A percentile compares a stretch with the other conserved stretches of the same genome.
These are phyloP conservation scores for Fraxinus sp. DNA, from an alignment of 305 asterid species.

Conservation along the genomic window DNA sequence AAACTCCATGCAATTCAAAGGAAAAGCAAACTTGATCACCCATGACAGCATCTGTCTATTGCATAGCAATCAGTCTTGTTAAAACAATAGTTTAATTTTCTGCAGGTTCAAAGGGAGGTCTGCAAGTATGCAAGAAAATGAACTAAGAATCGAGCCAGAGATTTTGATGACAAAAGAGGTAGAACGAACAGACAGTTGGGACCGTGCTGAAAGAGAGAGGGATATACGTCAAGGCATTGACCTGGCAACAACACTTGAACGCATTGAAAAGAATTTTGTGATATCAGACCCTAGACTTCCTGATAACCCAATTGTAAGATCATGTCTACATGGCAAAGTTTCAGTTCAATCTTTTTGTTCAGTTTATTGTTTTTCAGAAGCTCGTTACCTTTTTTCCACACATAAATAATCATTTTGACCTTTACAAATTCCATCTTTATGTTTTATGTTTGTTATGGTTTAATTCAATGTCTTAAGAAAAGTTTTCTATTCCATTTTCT, in stretches of 20 bases:
- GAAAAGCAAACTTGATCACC: not conserved
- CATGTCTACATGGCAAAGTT: not conserved
- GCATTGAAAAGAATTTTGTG: constrained; percentile 97
- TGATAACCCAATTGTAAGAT: constrained; percentile 90
- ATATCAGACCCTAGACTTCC: constrained; percentile 96
- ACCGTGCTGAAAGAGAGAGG: constrained; percentile 77
- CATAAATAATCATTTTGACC: constrained; percentile 11
- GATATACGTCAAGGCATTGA: constrained; percentile 97
- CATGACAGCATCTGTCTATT: not conserved
- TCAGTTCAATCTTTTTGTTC: not conserved
- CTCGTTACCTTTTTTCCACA: not conserved
- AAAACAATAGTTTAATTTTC: constrained; percentile 17
- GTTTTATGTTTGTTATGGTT: not conserved
- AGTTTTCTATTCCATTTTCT: not conserved
- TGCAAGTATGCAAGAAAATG: constrained; percentile 41
- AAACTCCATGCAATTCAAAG: constrained; percentile 2
- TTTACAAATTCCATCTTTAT: constrained; percentile 7
- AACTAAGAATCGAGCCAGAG: constrained; percentile 60
- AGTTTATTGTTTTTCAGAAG: not conserved
- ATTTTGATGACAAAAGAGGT: constrained; percentile 71
- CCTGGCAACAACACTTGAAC: constrained; percentile 94
- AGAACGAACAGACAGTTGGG: constrained; percentile 68
- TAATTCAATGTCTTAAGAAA: not conserved
- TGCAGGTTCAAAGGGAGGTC: constrained; percentile 64
- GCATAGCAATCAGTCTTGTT: constrained; percentile 15